Evolutionary conservation across 306 rosid species (phyloP), one percentile per base, ranked within the genome.

Genomic region (Potentilla sterilis): DNA sequence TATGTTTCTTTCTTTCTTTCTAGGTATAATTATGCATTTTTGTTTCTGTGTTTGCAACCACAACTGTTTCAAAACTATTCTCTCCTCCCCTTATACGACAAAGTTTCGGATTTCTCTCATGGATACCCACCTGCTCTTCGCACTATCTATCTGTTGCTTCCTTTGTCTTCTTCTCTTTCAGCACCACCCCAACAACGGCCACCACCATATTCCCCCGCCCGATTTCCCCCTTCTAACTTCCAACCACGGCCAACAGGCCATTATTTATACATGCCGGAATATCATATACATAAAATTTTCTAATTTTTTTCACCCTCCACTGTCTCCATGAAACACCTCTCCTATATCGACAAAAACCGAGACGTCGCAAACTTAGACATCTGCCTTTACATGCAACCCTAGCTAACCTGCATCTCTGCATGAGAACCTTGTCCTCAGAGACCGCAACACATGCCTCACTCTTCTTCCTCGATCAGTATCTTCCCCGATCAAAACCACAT

Each of bases 101-200:
- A 65, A 43, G 72, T 72, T 83, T 81, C 37, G 80, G 91, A 88
- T 88, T 87, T 88, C 84, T 90, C 81, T 74, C 88, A 64, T 69
- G 80, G 89, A 88, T 83, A 69, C 89, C 80, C 75, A 52, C 84
- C 82, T 47, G 37, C 76, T 51, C 52, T 13, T 34, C 44, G 28
- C 70, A 74, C 70, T 73, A 51, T 84, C 80, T 78, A 75, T 78
- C 91, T 87, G 85, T 87, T 47, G 74, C 74, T 2, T 55, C 82
- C 47, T 78, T 74, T 78, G 78, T 82, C 71, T 77, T 66, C 80
- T 67, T 57, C 38, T 69, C 72, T 34, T 7, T 48, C 57, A 46
- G 52, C 21, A 13, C 67, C 52, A 4, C 14, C 32, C 21, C 10
- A 10, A 37, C 10, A 10, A 37, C 40, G 40, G 40, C 24, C 24